A percentile compares a stretch with the other conserved stretches of the same genome.
Conservation (phyloP, 2,329 filamentous ascomycete genomes). For the Cladobotryum mycophilum region DNA sequence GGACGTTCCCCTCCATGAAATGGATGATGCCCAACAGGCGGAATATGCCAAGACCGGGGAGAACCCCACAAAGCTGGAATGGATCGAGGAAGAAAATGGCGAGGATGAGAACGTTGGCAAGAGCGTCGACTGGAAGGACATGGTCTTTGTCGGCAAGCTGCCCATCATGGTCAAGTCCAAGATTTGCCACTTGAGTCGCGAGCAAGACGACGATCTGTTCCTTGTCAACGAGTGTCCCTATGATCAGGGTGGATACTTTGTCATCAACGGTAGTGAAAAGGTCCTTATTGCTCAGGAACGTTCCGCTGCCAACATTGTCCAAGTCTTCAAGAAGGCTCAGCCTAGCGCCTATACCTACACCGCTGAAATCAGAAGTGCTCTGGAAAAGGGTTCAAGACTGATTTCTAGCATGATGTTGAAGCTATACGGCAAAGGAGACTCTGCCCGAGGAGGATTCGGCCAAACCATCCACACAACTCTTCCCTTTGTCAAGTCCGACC, state of each 20-base stretch:
- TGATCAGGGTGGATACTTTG: slow-evolving; percentile 96
- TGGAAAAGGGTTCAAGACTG: slow-evolving; percentile 91
- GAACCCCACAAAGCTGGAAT: slow-evolving; percentile 51
- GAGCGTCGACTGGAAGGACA: slow-evolving; percentile 54
- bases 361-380: slow-evolving; percentile 90
- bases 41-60: slow-evolving; percentile 51
- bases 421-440: slow-evolving; percentile 78
- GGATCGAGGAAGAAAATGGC: slow-evolving; percentile 53
- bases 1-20: slow-evolving; percentile 58
- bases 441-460: slow-evolving; percentile 69
- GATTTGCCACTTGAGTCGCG: slow-evolving; percentile 81
- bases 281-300: slow-evolving; percentile 96
- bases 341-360: slow-evolving; percentile 90
- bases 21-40: slow-evolving; percentile 58
- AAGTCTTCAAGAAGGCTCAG: slow-evolving; percentile 95
- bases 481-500: slow-evolving; percentile 88
- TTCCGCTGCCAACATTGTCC: slow-evolving; percentile 95
- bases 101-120: slow-evolving; percentile 47
- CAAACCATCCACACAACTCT: slow-evolving; percentile 85
- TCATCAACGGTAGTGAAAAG: slow-evolving; percentile 99
- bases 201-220: slow-evolving; percentile 81
- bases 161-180: slow-evolving; percentile 98
- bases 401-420: slow-evolving; percentile 92
- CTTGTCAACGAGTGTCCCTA: slow-evolving; percentile 95
- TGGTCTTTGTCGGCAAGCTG: slow-evolving; percentile 89